Base-by-base conservation (phyloP, 768 basidiomycete genomes). In the Rhodotorula sphaerocarpa region DNA sequence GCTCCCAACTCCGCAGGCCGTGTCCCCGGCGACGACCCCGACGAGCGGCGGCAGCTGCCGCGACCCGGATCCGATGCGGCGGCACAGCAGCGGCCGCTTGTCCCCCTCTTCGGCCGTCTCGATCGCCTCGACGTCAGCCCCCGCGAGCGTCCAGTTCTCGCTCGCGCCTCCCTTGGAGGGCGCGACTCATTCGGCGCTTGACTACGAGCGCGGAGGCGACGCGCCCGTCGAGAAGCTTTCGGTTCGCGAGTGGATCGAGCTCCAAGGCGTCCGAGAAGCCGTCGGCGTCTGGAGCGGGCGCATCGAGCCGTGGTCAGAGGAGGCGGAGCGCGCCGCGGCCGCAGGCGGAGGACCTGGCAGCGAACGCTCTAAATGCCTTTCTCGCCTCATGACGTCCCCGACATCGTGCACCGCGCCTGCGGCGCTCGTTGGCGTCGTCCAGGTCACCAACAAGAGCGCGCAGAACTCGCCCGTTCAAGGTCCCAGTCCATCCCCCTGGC, bases 211-310 rank as follows among this genome's bases (percentile, higher is more conserved):
- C 4, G 36, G 55, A 25, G 66, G 66, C 12, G 61, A 67, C 33
- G 50, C 50, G 3, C 66, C 61, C 12, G 66, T 67, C 36, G 66
- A 67, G 57, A 67, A 67, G 50, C 50, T 67, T 36, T 62, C 60
- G 48, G 59, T 67, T n/a, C 47, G 55, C 28, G 66, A 67, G 39
- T 62, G 57, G 61, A 63, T 67, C 57, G 66, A 67, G 57, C 54
- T 67, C n/a, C 56, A 58, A 39, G 57, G 60, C 52, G 65, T 66
- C 12, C 46, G 65, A 7, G 60, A 61, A 36, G 65, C 65, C 27
- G 60, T 66, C 18, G 65, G 65, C 16, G 47, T 66, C 18, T 66
- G 65, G 65, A 61, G 60, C 34, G 65, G 65, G 10, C 54, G 55
- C 47, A 61, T 66, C 42, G 46, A 34, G 23, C 61, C 57, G 43